Evolutionary conservation across 306 rosid genomes (phyloP).

Genomic region (Vigna angularis): DNA sequence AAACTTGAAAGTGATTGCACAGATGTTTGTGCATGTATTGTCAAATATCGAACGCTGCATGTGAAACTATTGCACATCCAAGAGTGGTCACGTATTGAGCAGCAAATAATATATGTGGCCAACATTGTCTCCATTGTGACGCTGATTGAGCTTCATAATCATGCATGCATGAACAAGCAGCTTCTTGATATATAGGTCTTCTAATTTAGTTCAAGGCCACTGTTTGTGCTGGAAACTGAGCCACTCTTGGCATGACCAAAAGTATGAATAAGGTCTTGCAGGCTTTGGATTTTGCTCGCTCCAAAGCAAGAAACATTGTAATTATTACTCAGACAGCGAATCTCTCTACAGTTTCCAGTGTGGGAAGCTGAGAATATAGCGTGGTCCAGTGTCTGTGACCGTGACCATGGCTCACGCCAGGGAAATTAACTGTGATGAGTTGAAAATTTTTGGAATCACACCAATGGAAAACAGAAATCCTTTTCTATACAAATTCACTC

Average conservation of each 20-base stretch:
- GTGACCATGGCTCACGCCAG: conserved; percentile 6
- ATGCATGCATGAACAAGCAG: neutral
- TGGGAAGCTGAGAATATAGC: conserved; percentile 10
- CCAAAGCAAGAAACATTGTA: conserved; percentile 25
- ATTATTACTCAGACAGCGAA: conserved; percentile 24
- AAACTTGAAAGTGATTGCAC: conserved; percentile 46
- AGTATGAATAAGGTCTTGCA: neutral
- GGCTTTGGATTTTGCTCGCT: conserved; percentile 29
- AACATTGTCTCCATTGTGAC: neutral
- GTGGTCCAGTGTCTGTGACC: conserved; percentile 29
- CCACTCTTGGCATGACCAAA: conserved; percentile 33
- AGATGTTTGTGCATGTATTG: conserved; percentile 26
- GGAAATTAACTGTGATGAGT: conserved; percentile 7
- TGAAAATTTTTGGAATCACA: neutral
- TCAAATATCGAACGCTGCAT: conserved; percentile 34
- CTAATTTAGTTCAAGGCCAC: conserved; percentile 15
- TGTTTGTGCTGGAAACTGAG: conserved; percentile 27
- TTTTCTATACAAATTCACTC: neutral
- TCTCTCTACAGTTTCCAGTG: conserved; percentile 31
- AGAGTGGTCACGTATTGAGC: conserved; percentile 36
- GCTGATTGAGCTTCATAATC: neutral
- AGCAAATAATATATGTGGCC: neutral
- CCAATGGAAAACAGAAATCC: neutral
- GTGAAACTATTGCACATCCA: neutral
- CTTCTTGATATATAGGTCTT: conserved; percentile 3